A percentile compares a stretch with the other conserved stretches of the same genome.
Evolutionary conservation across 495 filamentous ascomycete genomes (phyloP).

Genomic region (Neurospora cerealis): DNA sequence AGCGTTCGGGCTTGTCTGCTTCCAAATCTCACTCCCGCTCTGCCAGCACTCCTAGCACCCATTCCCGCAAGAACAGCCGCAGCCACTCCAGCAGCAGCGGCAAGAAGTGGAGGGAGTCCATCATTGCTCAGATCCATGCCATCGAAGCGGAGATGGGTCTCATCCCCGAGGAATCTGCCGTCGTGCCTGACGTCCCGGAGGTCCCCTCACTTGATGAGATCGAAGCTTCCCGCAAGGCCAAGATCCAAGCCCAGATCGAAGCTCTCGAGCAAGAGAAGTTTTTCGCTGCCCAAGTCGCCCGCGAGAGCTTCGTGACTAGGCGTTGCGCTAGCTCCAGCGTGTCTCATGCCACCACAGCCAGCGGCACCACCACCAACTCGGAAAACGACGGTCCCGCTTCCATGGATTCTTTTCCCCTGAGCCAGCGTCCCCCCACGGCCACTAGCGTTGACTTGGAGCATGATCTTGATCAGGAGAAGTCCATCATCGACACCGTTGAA

Average conservation of each 20-base stretch:
- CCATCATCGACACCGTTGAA: too few relatives aligned
- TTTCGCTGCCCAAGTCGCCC: slow-evolving; percentile 16
- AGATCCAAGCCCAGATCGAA: slow-evolving; percentile 24
- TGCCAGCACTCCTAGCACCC: background rate
- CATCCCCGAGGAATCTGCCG: background rate
- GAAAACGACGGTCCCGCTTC: background rate
- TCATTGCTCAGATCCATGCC: slow-evolving; percentile 5
- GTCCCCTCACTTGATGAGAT: background rate
- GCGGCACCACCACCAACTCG: background rate
- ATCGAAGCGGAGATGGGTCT: slow-evolving; percentile 5
- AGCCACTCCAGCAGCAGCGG: slow-evolving; percentile 7
- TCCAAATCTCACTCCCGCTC: background rate
- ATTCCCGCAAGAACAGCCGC: background rate
- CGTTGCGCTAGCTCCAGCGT: background rate
- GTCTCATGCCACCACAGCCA: background rate
- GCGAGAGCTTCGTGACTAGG: slow-evolving; percentile 8
- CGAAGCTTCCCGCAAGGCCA: background rate
- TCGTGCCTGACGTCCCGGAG: too few relatives aligned
- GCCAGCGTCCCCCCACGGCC: background rate
- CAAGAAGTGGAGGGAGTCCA: slow-evolving; percentile 9
- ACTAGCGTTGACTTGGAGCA: background rate
- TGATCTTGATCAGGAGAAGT: too few relatives aligned
- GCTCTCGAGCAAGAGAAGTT: slow-evolving; percentile 25
- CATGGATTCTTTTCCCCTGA: background rate
- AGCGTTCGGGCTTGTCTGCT: background rate